These are phyloP conservation scores for Papiliotrema fonsecae DNA, from an alignment of 1,284 basidiomycete genomes.

Conservation along the genomic window DNA sequence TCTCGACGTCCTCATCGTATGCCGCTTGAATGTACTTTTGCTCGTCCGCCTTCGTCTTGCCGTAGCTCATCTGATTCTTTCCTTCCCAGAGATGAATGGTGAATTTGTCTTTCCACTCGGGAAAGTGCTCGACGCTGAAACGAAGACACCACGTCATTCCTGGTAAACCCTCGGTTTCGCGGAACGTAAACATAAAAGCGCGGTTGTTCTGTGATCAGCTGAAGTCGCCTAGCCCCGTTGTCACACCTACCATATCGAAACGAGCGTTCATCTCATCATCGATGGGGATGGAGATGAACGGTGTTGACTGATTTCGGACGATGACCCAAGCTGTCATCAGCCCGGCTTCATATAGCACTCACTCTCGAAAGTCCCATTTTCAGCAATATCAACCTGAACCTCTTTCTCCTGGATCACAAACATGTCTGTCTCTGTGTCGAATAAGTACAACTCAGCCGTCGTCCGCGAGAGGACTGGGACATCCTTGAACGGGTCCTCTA, in stretches of 20 bases:
- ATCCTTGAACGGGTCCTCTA: slow-evolving; percentile 44
- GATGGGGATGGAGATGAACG: slow-evolving; percentile 48
- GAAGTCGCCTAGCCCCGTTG: background rate
- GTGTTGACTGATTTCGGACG: slow-evolving; percentile 37
- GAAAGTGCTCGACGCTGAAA: slow-evolving; percentile 60
- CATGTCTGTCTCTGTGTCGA: slow-evolving; percentile 63
- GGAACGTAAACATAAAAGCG: slow-evolving; percentile 65
- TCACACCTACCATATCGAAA: slow-evolving; percentile 38
- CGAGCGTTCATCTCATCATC: slow-evolving; percentile 58
- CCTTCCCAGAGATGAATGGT: slow-evolving; percentile 76
- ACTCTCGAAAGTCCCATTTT: slow-evolving; percentile 54
- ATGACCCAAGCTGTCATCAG: slow-evolving; percentile 42
- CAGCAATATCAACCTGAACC: slow-evolving; percentile 64
- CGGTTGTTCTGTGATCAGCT: slow-evolving; percentile 26
- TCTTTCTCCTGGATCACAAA: slow-evolving; percentile 68
- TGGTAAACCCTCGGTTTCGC: slow-evolving; percentile 53
- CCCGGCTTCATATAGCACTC: slow-evolving; percentile 8
- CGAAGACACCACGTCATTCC: slow-evolving; percentile 80
- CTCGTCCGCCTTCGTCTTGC: slow-evolving; percentile 76
- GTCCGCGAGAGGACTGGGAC: slow-evolving; percentile 43
- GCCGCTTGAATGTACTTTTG: slow-evolving; percentile 58
- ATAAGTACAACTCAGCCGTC: slow-evolving; percentile 58
- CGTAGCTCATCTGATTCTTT: slow-evolving; percentile 68
- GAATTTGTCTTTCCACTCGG: slow-evolving; percentile 63
- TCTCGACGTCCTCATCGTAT: slow-evolving; percentile 73